A percentile compares a stretch with the other conserved stretches of the same genome.
Evolutionary conservation across 768 basidiomycete genomes (phyloP).

Genomic region (Symmetrospora coprosmae): DNA sequence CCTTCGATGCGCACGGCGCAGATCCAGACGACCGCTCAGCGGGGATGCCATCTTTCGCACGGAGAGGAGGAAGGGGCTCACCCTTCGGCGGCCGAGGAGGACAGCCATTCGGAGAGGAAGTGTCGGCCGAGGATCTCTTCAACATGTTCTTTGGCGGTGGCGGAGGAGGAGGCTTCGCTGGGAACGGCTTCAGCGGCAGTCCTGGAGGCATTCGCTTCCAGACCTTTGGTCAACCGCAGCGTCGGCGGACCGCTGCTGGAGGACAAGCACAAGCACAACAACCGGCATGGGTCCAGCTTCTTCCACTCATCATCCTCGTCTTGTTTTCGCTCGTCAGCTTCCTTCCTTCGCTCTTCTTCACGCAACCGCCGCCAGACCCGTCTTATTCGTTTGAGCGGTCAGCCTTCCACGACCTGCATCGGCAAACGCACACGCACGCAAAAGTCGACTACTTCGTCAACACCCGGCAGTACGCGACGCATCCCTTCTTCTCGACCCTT

Average conservation of each 20-base stretch:
- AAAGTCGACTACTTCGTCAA: conserved; percentile 77
- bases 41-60: conserved; percentile 47
- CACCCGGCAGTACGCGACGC: conserved; percentile 55
- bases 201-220: conserved; percentile 43
- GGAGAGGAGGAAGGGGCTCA: conserved; percentile 32
- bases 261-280: conserved; percentile 37
- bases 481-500: conserved; percentile 47
- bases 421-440: conserved; percentile 51
- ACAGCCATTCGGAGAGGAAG: conserved; percentile 55
- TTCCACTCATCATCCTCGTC: conserved; percentile 72
- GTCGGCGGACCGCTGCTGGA: conserved; percentile 35
- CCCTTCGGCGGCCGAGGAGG: conserved; percentile 19
- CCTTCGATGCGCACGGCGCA: conserved; percentile 65
- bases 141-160: conserved; percentile 92
- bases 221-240: conserved; percentile 37
- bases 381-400: conserved; percentile 55
- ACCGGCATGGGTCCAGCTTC: conserved; percentile 47
- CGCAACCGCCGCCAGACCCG: conserved; percentile 61
- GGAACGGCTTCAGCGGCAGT: conserved; percentile 41
- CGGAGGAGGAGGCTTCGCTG: conserved; percentile 39
- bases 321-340: conserved; percentile 68
- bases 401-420: conserved; percentile 51
- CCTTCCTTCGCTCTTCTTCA: conserved; percentile 59
- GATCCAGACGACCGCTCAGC: conserved; percentile 55
- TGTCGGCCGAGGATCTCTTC: conserved; percentile 91